Evolutionary conservation across 768 basidiomycete genomes (phyloP).

Genomic region (Mycena rosella): DNA sequence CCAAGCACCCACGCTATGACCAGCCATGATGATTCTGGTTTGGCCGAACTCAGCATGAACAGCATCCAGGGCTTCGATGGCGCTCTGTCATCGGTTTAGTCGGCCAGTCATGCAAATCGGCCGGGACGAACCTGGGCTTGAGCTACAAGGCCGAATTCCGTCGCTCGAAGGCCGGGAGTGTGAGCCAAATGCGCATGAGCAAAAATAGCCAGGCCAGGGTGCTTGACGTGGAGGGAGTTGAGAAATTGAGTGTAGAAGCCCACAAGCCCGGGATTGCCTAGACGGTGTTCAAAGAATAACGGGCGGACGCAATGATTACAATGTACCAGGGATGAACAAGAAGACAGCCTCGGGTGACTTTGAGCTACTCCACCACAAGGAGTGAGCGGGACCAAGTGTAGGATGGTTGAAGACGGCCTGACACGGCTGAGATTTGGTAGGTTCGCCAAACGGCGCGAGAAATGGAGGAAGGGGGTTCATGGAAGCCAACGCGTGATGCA

Average conservation of each 20-base stretch:
- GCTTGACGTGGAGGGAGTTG: constrained; percentile 57
- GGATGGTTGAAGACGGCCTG: constrained; percentile 55
- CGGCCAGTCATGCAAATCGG: neutral
- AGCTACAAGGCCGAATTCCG: constrained; percentile 49
- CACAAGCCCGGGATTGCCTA: constrained; percentile 70
- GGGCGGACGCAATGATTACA: neutral
- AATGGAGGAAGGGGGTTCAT: constrained; percentile 17
- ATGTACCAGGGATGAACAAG: constrained; percentile 64
- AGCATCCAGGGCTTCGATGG: constrained; percentile 66
- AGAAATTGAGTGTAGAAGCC: constrained; percentile 80
- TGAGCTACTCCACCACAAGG: constrained; percentile 62
- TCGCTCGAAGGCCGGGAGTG: constrained; percentile 55
- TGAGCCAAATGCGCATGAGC: constrained; percentile 77
- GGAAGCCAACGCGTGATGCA: neutral
- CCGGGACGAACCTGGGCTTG: constrained; percentile 58
- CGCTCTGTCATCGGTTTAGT: constrained; percentile 44
- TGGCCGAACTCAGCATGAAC: constrained; percentile 48
- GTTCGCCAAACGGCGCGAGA: constrained; percentile 11
- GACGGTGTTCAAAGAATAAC: constrained; percentile 2
- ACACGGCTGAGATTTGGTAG: constrained; percentile 22
- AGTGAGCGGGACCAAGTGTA: constrained; percentile 58
- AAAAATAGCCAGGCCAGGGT: constrained; percentile 63
- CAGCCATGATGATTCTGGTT: constrained; percentile 62
- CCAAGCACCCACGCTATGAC: constrained; percentile 85
- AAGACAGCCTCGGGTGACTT: constrained; percentile 50